A percentile compares a stretch with the other conserved stretches of the same genome.
Evolutionary conservation across 768 basidiomycete genomes (phyloP).

Genomic region (Clathrus columnatus): DNA sequence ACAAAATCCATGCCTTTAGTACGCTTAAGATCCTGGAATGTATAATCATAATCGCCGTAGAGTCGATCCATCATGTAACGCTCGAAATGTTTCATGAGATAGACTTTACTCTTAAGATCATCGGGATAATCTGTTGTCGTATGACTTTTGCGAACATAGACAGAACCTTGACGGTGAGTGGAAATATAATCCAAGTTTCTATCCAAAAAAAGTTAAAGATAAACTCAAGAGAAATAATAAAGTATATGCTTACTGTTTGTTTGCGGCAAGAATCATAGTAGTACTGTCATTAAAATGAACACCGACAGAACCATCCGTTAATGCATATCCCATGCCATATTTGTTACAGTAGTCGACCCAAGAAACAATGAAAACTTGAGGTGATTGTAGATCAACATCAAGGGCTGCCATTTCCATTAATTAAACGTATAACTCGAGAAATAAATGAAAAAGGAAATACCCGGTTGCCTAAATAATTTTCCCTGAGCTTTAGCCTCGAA

Average conservation of each 20-base stretch:
- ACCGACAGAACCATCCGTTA: slow-evolving; percentile 91
- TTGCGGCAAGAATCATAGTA: slow-evolving; percentile 72
- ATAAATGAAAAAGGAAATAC: slow-evolving; percentile 19
- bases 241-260: slow-evolving; percentile 61
- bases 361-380: slow-evolving; percentile 88
- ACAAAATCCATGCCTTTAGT: slow-evolving; percentile 91
- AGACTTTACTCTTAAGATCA: slow-evolving; percentile 83
- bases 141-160: slow-evolving; percentile 65
- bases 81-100: slow-evolving; percentile 90
- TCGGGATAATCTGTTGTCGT: slow-evolving; percentile 65
- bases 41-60: slow-evolving; percentile 77
- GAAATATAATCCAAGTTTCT: slow-evolving; percentile 89
- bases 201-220: slow-evolving; percentile 6
- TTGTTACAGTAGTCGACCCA: slow-evolving; percentile 99
- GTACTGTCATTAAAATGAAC: slow-evolving; percentile 97
- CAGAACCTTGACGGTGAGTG: slow-evolving; percentile 52
- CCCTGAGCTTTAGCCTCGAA: slow-evolving; percentile 62
- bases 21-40: slow-evolving; percentile 58
- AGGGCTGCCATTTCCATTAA: slow-evolving; percentile 14
- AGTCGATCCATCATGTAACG: slow-evolving; percentile 88
- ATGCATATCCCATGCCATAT: slow-evolving; percentile 98
- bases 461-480: slow-evolving; percentile 58
- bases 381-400: slow-evolving; percentile 45
- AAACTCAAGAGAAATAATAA: not conserved
- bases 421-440: not conserved